Base-by-base conservation (phyloP, 352 stramenopile species). In the Phytopythium mirpurense region DNA sequence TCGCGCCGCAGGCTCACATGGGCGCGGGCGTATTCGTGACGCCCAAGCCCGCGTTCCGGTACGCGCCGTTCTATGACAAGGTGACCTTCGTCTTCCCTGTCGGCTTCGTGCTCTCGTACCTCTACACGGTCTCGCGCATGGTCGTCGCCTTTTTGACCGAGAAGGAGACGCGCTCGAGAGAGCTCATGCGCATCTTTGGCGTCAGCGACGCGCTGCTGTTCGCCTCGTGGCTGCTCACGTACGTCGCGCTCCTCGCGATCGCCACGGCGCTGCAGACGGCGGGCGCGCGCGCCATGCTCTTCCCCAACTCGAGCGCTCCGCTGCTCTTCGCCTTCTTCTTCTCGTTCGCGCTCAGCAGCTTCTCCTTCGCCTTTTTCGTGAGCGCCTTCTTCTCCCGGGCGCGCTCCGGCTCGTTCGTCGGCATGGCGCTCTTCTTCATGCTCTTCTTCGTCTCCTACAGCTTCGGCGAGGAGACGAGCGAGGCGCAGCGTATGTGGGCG, bases 121-220 rank as follows among this genome's bases (percentile, higher is more conserved):
- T 98, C 15, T 97, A 97, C 63, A 81, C 84, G n/a, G 75, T 97
- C 26, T 96, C 89, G 19, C 74, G 88, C 26, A 74, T 97, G 7
- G 75, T 98, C 38, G 81, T 95, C 11, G 80, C 77, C n/a, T 72
- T 98, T 43, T 73, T 98, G 7, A 80, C 77, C 45, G 94, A 98
- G 60, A 98, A 98, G 54, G 94, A 98, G 63, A 88, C 75, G 7
- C 72, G 71, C 0, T 88, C 93, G 42, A 83, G 93, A 49, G 94
- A 98, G 56, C 78, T 90, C 6, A 90, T 98, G 70, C 73, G 86
- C 8, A 98, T 98, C 54, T 88, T 98, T 57, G 94, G 94, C 18
- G 69, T 97, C 23, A 54, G 68, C 10, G 78, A 92, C 31, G n/a
- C 23, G 5, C 49, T 70, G 41, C 67, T 90, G 18, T 63, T 88